Evolutionary conservation across 805 yeast genomes (phyloP), one percentile per base, ranked within the genome.

Genomic region (Myxozyma melibiosi): DNA sequence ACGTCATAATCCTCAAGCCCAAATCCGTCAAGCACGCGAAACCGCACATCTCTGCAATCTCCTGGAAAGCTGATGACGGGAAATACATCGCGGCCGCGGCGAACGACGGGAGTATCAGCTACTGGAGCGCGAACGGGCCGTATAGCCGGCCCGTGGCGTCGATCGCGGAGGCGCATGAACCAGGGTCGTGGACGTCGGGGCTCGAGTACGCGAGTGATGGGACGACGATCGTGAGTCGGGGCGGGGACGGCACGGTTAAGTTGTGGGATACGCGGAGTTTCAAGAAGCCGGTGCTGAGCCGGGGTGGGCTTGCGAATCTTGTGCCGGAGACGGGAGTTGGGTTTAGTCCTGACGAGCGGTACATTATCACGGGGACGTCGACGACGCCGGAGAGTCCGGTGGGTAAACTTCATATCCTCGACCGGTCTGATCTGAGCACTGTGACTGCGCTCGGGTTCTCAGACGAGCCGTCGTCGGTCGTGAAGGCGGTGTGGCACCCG

Each of bases 221-320:
- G 4, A 34, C 47, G 22, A 40, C 57, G 25, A n/a, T 71, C n/a
- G 53, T 62, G 13, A 49, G 70, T 16, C 54, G 71, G 11, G 57
- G 57, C 20, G 64, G 56, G 8, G 65, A 59, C 45, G 57, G 58
- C n/a, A 42, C 68, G 5, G 54, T 71, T n/a, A 63, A 70, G 41
- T 44, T 67, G 16, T 71, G 73, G 74, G 72, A 71, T 58, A 43
- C 45, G 22, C 40, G 74, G 34, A 60, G 61, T 31, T 50, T 66
- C 42, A 56, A 59, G 38, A 39, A 48, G 5, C 68, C 69, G 8
- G 20, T 70, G 24, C 47, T 62, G 42, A 47, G 41, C n/a, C 43
- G 69, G 22, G 4, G 43, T 8, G 57, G 58, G 16, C 51, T 68
- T 24, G 24, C 43, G 4, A 62, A 41, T 30, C 22, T 51, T 1